Percentiles rank a stretch among this genome's conserved stretches.
Evolutionary conservation across 352 stramenopile species (phyloP).

Genomic region (Pythium chondricola): DNA sequence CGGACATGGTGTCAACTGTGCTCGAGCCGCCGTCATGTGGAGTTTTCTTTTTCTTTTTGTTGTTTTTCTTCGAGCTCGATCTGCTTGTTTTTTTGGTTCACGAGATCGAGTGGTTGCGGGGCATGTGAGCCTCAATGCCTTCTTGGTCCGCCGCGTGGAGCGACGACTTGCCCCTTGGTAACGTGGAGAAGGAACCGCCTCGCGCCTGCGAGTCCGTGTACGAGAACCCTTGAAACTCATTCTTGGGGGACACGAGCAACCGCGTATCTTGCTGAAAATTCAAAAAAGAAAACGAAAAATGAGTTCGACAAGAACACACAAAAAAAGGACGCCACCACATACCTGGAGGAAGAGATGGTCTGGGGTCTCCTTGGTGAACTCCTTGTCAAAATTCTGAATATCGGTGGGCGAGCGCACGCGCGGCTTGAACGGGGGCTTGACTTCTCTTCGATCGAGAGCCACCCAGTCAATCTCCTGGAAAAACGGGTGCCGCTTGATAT

Average conservation of each 20-base stretch:
- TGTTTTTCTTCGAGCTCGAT: not conserved
- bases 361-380: slow-evolving; percentile 82
- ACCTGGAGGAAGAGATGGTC: slow-evolving; percentile 67
- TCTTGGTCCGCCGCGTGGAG: slow-evolving; percentile 20
- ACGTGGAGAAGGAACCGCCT: slow-evolving; percentile 17
- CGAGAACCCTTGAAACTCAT: slow-evolving; percentile 84
- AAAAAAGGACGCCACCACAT: slow-evolving; percentile 8
- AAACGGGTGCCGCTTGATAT: slow-evolving; percentile 80
- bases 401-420: slow-evolving; percentile 71
- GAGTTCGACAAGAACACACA: not conserved
- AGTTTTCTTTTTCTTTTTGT: not conserved
- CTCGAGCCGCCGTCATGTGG: too few relatives aligned
- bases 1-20: too few relatives aligned
- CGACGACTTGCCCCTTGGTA: slow-evolving; percentile 15
- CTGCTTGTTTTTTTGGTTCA: slow-evolving; percentile 6
- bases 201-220: slow-evolving; percentile 30
- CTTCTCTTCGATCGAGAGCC: slow-evolving; percentile 49
- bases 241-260: slow-evolving; percentile 65
- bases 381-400: slow-evolving; percentile 87
- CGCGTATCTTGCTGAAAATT: slow-evolving; percentile 62
- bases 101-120: slow-evolving; percentile 30
- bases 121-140: slow-evolving; percentile 24
- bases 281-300: slow-evolving; percentile 5
- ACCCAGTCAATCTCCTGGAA: slow-evolving; percentile 78
- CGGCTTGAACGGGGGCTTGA: slow-evolving; percentile 86